These are phyloP conservation scores for Goffeauzyma gilvescens DNA, from an alignment of 768 basidiomycete species.

Conservation along the genomic window DNA sequence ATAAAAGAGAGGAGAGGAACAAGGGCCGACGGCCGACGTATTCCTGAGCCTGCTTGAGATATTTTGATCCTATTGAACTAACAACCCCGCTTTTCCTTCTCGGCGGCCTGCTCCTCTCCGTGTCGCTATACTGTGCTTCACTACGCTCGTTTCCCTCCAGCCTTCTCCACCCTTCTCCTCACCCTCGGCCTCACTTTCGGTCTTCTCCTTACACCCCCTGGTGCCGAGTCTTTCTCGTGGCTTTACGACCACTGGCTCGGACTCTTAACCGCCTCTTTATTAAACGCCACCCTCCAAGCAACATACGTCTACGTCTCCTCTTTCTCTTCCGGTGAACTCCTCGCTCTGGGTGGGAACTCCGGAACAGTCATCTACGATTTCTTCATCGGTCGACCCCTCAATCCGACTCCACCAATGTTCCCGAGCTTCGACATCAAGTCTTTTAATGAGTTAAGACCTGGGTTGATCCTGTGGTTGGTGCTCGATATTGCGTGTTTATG, in stretches of 20 bases:
- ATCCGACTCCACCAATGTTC: slow-evolving; percentile 40
- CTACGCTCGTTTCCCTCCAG: slow-evolving; percentile 36
- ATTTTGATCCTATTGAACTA: too few relatives aligned
- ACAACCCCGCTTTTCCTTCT: too few relatives aligned
- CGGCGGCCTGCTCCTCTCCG: too few relatives aligned
- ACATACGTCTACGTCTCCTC: slow-evolving; percentile 50
- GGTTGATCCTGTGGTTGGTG: slow-evolving; percentile 78
- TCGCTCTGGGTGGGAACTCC: slow-evolving; percentile 83
- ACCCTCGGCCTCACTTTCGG: slow-evolving; percentile 55
- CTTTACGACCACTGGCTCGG: slow-evolving; percentile 83
- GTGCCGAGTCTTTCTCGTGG: slow-evolving; percentile 66
- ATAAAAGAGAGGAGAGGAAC: too few relatives aligned
- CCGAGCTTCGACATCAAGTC: slow-evolving; percentile 51
- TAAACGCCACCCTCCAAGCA: slow-evolving; percentile 62
- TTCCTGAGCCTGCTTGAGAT: too few relatives aligned
- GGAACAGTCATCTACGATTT: slow-evolving; percentile 68
- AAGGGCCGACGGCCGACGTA: too few relatives aligned
- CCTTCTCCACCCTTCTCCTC: slow-evolving; percentile 69
- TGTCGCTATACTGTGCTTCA: background rate
- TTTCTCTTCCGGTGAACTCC: slow-evolving; percentile 48
- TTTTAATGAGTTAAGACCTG: slow-evolving; percentile 71
- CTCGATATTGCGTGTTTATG: slow-evolving; percentile 79
- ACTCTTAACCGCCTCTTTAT: slow-evolving; percentile 58
- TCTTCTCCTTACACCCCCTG: slow-evolving; percentile 34
- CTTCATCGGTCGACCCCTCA: slow-evolving; percentile 38